Percentiles rank a stretch among this genome's conserved stretches.
These are phyloP conservation scores for Chlorella vulgaris DNA, from an alignment of 139 green algal species.

Conservation along the genomic window DNA sequence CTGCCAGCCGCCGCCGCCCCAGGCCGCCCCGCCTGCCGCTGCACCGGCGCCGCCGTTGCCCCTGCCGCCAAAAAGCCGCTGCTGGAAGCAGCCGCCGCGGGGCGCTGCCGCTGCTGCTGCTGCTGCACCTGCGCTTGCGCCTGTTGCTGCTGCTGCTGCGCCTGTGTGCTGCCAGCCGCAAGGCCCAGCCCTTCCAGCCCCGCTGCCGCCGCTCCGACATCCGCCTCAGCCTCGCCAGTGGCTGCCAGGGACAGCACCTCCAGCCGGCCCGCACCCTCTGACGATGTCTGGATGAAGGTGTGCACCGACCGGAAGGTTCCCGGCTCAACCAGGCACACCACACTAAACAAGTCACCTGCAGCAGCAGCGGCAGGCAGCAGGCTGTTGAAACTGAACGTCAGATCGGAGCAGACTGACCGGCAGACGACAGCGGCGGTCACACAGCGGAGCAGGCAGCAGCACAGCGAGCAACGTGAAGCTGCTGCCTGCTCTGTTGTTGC, in stretches of 20 bases:
- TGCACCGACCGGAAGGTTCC: constrained; percentile 87
- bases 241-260: constrained; percentile 87
- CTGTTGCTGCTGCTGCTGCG: constrained; percentile 15
- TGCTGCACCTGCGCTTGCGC: not conserved
- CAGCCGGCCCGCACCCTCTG: constrained; percentile 65
- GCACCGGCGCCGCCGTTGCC: not conserved
- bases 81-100: not conserved
- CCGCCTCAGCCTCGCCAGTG: constrained; percentile 26
- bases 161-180: not conserved
- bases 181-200: constrained; percentile 14
- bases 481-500: no score
- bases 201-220: constrained; percentile 19
- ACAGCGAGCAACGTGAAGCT: no score
- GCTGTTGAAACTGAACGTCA: no score
- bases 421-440: no score
- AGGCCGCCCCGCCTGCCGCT: not conserved
- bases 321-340: constrained; percentile 82
- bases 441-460: no score
- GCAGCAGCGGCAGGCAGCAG: not conserved
- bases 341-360: not conserved
- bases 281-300: constrained; percentile 66
- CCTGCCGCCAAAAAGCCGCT: constrained; percentile 31
- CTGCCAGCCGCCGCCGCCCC: not conserved
- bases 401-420: no score
- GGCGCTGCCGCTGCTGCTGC: not conserved